phyloP scores from a whole-genome alignment of 805 yeast genomes.

The Saccharomyces kudriavzevii region DNA sequence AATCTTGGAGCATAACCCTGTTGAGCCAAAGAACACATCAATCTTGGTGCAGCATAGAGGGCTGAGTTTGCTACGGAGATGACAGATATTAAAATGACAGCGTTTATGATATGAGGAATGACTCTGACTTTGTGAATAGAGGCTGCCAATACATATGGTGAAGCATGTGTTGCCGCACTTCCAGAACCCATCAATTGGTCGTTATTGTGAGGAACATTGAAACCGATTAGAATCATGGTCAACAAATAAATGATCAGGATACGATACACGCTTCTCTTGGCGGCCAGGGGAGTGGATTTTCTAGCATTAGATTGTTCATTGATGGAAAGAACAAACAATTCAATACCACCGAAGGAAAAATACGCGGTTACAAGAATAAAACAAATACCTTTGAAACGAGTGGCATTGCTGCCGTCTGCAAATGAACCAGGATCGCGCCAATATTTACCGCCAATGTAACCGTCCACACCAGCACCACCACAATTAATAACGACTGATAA shows the following conservation, averaged over 20 bases:
- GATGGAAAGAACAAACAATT: conserved; percentile 56
- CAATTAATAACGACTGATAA: conserved; percentile 46
- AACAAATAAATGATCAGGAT: conserved; percentile 50
- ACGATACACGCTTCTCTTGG: conserved; percentile 60
- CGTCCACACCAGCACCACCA: conserved; percentile 51
- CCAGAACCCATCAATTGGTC: conserved; percentile 42
- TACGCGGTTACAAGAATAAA: conserved; percentile 56
- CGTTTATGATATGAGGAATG: conserved; percentile 67
- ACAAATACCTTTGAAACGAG: conserved; percentile 57
- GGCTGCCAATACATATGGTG: conserved; percentile 73
- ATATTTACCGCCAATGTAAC: conserved; percentile 50
- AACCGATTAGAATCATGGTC: conserved; percentile 46
- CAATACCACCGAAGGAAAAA: conserved; percentile 61
- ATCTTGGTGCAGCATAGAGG: conserved; percentile 63
- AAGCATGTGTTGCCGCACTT: conserved; percentile 47
- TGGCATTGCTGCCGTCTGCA: conserved; percentile 19
- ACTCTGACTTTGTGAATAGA: conserved; percentile 51
- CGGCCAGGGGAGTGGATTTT: conserved; percentile 54
- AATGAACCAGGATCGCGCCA: conserved; percentile 54
- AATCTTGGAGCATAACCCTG: conserved; percentile 62
- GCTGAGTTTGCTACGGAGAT: conserved; percentile 73
- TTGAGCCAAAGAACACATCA: conserved; percentile 59
- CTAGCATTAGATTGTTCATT: conserved; percentile 57
- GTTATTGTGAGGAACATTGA: conserved; percentile 51
- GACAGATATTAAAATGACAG: conserved; percentile 63